Conservation (phyloP, 2,329 filamentous ascomycete species). For the Fusarium solani-melongenae region DNA sequence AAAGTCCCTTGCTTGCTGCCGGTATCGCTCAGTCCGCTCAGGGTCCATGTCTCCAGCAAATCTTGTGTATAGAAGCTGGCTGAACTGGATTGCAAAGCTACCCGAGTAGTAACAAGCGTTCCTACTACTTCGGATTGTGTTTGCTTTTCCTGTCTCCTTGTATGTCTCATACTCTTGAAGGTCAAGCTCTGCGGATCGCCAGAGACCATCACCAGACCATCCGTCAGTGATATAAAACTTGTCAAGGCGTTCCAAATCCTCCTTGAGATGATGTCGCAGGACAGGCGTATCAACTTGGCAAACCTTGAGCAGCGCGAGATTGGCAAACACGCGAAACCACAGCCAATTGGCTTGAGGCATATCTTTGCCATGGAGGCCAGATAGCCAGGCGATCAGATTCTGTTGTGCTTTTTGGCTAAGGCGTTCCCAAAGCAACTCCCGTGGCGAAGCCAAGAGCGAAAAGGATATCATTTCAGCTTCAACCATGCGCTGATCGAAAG, state of each 20-base stretch:
- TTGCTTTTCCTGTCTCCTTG: background rate
- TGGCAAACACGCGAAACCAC: slow-evolving; percentile 62
- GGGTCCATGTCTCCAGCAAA: slow-evolving; percentile 55
- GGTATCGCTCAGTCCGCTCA: slow-evolving; percentile 49
- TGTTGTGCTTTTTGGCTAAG: slow-evolving; percentile 12
- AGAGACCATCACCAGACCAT: background rate
- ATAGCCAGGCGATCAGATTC: slow-evolving; percentile 54
- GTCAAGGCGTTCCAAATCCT: background rate
- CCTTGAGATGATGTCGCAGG: background rate
- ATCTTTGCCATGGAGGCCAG: slow-evolving; percentile 52
- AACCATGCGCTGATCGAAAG: slow-evolving; percentile 63
- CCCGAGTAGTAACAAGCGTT: slow-evolving; percentile 64
- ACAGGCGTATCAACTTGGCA: slow-evolving; percentile 35
- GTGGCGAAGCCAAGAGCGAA: slow-evolving; percentile 56
- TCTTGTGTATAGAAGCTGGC: slow-evolving; percentile 57
- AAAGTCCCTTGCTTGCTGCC: slow-evolving; percentile 53
- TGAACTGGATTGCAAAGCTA: slow-evolving; percentile 64
- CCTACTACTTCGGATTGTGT: slow-evolving; percentile 17
- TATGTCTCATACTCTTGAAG: background rate
- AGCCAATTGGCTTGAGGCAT: slow-evolving; percentile 62
- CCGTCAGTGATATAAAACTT: background rate
- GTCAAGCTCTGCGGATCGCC: background rate
- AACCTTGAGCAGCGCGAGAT: slow-evolving; percentile 55
- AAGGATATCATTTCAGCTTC: slow-evolving; percentile 62
- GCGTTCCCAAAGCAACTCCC: slow-evolving; percentile 45